These are phyloP conservation scores for Salix caprea DNA, from an alignment of 345 rosid species.

Conservation along the genomic window DNA sequence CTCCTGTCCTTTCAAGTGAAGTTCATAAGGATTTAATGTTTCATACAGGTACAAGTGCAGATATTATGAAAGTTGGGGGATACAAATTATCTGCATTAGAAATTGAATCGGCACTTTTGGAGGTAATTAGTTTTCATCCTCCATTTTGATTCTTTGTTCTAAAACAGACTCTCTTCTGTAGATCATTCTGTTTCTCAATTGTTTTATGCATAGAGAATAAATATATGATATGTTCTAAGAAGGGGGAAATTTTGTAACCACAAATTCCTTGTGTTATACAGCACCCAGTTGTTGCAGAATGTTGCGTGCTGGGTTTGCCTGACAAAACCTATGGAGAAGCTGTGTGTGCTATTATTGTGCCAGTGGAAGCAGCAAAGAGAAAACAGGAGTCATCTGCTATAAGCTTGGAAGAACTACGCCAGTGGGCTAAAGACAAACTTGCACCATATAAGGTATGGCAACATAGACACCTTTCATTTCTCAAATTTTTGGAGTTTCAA, in stretches of 20 bases:
- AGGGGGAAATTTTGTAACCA: neutral
- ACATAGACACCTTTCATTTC: neutral
- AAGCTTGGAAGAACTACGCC: constrained; percentile 66
- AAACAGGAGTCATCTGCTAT: constrained; percentile 46
- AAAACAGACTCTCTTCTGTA: neutral
- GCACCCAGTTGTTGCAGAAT: constrained; percentile 82
- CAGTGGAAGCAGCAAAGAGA: constrained; percentile 44
- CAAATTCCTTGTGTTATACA: constrained; percentile 28
- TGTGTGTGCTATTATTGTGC: constrained; percentile 66
- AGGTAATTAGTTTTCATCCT: constrained; percentile 42
- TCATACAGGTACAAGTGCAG: constrained; percentile 74
- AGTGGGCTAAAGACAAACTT: constrained; percentile 90
- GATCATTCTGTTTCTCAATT: neutral
- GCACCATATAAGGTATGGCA: constrained; percentile 91
- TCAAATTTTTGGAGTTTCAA: neutral
- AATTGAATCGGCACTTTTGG: constrained; percentile 82
- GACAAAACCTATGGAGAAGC: constrained; percentile 90
- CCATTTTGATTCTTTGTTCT: neutral
- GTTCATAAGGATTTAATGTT: neutral
- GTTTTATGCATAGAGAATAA: neutral
- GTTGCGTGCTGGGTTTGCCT: constrained; percentile 86
- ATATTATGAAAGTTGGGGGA: constrained; percentile 97
- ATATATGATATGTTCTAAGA: neutral
- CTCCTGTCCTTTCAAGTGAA: neutral
- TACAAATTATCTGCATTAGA: constrained; percentile 93